A percentile compares a stretch with the other conserved stretches of the same genome.
Conservation (phyloP, 352 stramenopile genomes). For the Phytophthora lateralis region DNA sequence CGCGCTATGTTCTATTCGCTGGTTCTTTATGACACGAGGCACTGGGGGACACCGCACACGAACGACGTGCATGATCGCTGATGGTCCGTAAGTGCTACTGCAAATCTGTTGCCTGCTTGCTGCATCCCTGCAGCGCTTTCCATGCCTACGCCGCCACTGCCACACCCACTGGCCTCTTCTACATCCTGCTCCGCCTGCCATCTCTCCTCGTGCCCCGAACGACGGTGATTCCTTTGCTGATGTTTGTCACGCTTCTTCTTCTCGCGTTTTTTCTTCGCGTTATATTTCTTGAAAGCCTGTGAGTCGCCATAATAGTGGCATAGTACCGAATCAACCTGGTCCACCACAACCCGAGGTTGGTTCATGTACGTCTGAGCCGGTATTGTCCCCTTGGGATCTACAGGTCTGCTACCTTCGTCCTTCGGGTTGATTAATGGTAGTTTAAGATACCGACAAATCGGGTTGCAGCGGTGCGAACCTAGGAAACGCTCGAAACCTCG, state of each 20-base stretch:
- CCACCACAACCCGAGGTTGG: conserved; percentile 54
- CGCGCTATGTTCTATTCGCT: conserved; percentile 21
- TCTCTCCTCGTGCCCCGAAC: conserved; percentile 8
- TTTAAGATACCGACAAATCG: conserved; percentile 81
- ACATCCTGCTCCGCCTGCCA: conserved; percentile 25
- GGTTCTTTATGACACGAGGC: conserved; percentile 37
- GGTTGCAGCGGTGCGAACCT: conserved; percentile 79
- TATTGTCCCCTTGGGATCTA: conserved; percentile 66
- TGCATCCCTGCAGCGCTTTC: conserved; percentile 14
- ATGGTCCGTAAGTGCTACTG: conserved; percentile 27
- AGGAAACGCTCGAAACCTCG: conserved; percentile 79
- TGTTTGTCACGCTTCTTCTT: conserved; percentile 40
- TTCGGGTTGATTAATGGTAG: conserved; percentile 75
- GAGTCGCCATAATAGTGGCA: conserved; percentile 81
- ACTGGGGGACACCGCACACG: conserved; percentile 35
- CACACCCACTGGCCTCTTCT: conserved; percentile 12
- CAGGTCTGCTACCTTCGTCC: conserved; percentile 37
- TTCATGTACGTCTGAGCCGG: conserved; percentile 77
- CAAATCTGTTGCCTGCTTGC: conserved; percentile 22
- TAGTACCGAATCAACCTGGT: conserved; percentile 66
- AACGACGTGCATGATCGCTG: conserved; percentile 41
- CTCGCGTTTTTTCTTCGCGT: conserved; percentile 47
- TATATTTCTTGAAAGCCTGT: conserved; percentile 72
- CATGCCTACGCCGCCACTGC: conserved; percentile 12
- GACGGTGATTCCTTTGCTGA: conserved; percentile 17